Conservation (phyloP, 2,329 filamentous ascomycete genomes). For the Emergomyces pasteurianus region DNA sequence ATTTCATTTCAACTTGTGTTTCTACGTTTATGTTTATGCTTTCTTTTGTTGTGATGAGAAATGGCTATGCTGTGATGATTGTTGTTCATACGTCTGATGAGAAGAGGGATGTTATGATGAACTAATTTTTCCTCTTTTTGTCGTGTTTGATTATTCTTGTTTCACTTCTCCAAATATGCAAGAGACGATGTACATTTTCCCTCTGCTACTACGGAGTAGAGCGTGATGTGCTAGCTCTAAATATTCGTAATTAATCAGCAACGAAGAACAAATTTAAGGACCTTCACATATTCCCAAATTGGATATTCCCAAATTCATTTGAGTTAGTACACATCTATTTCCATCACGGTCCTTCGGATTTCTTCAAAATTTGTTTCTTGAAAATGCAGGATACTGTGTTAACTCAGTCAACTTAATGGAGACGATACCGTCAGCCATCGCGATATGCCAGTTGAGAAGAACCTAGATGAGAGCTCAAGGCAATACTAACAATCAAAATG, state of each 20-base stretch:
- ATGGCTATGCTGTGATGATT: not conserved
- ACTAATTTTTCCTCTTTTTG: not conserved
- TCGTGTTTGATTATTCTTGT: not conserved
- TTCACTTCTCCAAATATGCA: not conserved
- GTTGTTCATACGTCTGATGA: no score
- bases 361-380: not conserved
- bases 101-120: not conserved
- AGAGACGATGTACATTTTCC: not conserved
- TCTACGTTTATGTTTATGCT: not conserved
- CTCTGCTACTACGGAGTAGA: not conserved
- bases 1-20: not conserved
- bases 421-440: no score
- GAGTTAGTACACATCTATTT: not conserved
- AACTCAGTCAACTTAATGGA: not conserved
- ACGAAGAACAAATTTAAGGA: no score
- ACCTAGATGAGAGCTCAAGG: not conserved
- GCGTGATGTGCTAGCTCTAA: not conserved
- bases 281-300: no score
- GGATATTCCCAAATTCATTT: no score
- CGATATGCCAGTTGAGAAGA: no score
- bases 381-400: not conserved
- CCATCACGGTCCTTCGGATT: not conserved
- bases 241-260: no score
- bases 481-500: not conserved
- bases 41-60: not conserved